Base-by-base conservation (phyloP, 192 early-diverging fungal species). In the Physocladia obscura region DNA sequence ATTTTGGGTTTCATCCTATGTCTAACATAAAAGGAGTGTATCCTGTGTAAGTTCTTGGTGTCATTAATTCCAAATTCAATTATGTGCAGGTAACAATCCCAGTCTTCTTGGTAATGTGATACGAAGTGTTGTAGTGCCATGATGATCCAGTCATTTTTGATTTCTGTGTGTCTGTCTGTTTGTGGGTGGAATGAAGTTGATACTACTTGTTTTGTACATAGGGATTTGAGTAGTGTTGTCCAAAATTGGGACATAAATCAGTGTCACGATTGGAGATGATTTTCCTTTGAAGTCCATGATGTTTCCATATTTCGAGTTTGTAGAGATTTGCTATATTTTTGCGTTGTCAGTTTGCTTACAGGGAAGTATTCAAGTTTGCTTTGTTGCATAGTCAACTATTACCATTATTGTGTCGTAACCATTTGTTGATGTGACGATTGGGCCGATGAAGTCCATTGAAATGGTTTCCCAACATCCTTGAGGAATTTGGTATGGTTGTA, bases 371-470 rank as follows among this genome's bases (percentile, higher is more conserved):
- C 30, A 31, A 19, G 37, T 49, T 49, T 65, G 69, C 47, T 85
- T 87, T 0, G n/a, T n/a, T n/a, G n/a, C n/a, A n/a, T n/a, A n/a
- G 80, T 83, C 81, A 0, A 86, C 81, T 26, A 81, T 70, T 0
- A 87, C 79, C 1, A 72, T 67, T 11, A 87, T 77, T 0, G 71
- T 49, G 39, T 78, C 65, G 39, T 58, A 73, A 1, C 55, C 59
- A 19, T 49, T 4, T 1, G n/a, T 67, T 61, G 0, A 17, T 27
- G 26, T 19, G 13, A 0, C 71, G 77, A 84, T 58, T 6, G 58
- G 54, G 4, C 50, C 56, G 31, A 82, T 78, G 40, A 81, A 83
- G 50, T 82, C 82, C 39, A 85, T 73, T 1, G 59, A 70, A 37
- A 84, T 81, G 1, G 77, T 74, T 11, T 57, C 17, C 74, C 79